A percentile compares a stretch with the other conserved stretches of the same genome.
Evolutionary conservation across 2,329 filamentous ascomycete species (phyloP).

Genomic region (Alternaria ventricosa): DNA sequence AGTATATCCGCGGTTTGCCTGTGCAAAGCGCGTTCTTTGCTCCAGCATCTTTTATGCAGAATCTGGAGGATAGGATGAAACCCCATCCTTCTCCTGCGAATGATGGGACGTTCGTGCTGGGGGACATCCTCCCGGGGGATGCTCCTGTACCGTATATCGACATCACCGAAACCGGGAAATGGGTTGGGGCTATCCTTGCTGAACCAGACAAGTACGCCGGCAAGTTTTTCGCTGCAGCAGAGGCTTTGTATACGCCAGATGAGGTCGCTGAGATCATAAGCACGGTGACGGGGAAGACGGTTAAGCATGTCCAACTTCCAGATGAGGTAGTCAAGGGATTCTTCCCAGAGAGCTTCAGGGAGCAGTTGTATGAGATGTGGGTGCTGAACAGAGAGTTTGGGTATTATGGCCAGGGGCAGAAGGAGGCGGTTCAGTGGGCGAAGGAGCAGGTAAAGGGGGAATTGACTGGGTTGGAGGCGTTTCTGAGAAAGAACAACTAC

Average conservation of each 20-base stretch:
- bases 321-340: constrained; percentile 37
- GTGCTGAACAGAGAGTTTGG: constrained; percentile 35
- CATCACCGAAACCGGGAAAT: constrained; percentile 56
- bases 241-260: constrained; percentile 48
- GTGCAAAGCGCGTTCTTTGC: constrained; percentile 61
- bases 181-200: constrained; percentile 50
- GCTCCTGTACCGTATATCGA: constrained; percentile 55
- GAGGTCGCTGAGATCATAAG: constrained; percentile 52
- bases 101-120: constrained; percentile 38
- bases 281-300: constrained; percentile 50
- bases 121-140: constrained; percentile 11
- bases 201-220: constrained; percentile 54
- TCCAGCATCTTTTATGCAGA: constrained; percentile 64
- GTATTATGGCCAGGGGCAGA: constrained; percentile 35
- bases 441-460: constrained; percentile 29
- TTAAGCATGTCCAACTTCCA: constrained; percentile 29
- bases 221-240: constrained; percentile 54
- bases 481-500: constrained; percentile 27
- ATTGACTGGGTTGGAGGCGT: constrained; percentile 37
- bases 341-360: constrained; percentile 23
- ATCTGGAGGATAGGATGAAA: constrained; percentile 33
- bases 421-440: constrained; percentile 35
- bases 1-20: constrained; percentile 59
- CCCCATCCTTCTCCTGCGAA: constrained; percentile 17
- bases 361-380: constrained; percentile 38